Conservation (phyloP, 352 stramenopile genomes). For the Globisporangium acanthophoron region DNA sequence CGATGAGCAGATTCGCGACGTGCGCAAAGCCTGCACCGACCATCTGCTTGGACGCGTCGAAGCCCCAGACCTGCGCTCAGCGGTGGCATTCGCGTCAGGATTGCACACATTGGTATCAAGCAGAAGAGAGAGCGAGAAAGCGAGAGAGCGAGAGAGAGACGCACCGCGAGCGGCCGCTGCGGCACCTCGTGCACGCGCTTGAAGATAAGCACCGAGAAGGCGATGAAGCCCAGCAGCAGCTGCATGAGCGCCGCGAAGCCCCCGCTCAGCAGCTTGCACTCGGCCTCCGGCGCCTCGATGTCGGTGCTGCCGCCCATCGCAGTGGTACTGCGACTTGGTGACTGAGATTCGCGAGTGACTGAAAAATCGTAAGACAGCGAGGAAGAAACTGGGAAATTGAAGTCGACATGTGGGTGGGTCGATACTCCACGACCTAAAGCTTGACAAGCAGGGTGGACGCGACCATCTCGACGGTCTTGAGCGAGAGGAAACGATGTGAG, state of each 20-base stretch:
- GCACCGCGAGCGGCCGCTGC: slow-evolving; percentile 64
- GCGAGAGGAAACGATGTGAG: too few relatives aligned
- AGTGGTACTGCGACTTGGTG: too few relatives aligned
- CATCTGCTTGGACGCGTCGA: slow-evolving; percentile 86
- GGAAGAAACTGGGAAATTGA: too few relatives aligned
- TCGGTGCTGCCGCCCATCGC: not conserved
- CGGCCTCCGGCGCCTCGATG: slow-evolving; percentile 26
- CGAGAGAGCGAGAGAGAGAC: not conserved
- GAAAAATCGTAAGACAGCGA: too few relatives aligned
- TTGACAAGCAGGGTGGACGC: too few relatives aligned
- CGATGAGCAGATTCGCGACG: slow-evolving; percentile 83
- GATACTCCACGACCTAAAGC: too few relatives aligned
- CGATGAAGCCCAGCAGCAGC: slow-evolving; percentile 73
- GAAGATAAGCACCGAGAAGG: slow-evolving; percentile 72
- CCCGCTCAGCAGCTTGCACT: slow-evolving; percentile 83
- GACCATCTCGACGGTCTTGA: too few relatives aligned
- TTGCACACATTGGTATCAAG: not conserved
- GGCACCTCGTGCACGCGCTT: slow-evolving; percentile 74
- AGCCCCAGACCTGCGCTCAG: slow-evolving; percentile 57
- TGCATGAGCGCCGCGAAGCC: slow-evolving; percentile 74
- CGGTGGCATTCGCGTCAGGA: slow-evolving; percentile 1
- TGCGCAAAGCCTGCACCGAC: slow-evolving; percentile 80
- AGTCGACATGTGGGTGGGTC: too few relatives aligned
- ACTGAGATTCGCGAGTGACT: too few relatives aligned
- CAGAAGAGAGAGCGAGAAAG: not conserved